Conservation (phyloP, 257 asterid species). For the Scutellaria barbata region DNA sequence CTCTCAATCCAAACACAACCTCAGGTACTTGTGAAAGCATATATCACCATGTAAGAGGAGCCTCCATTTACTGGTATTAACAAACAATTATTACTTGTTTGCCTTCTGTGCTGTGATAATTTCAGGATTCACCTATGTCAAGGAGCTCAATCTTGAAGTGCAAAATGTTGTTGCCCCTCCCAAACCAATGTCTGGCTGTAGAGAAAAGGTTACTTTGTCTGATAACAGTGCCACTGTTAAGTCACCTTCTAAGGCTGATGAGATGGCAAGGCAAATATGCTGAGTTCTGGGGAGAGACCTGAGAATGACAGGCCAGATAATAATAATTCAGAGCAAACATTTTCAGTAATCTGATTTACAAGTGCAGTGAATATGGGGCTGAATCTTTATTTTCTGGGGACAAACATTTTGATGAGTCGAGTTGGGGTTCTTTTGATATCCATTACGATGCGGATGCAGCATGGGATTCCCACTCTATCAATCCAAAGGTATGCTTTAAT, state of each 20-base stretch:
- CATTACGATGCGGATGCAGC: conserved; percentile 67
- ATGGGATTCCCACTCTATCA: conserved; percentile 59
- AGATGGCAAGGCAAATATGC: conserved; percentile 52
- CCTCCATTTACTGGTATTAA: conserved; percentile 12
- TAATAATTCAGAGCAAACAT: conserved; percentile 46
- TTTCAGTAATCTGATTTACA: conserved; percentile 21
- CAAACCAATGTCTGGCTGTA: conserved; percentile 63
- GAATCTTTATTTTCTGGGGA: conserved; percentile 60
- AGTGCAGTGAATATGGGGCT: conserved; percentile 67
- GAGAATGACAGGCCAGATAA: conserved; percentile 50
- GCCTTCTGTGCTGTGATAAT: conserved; percentile 27
- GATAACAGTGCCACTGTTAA: conserved; percentile 43
- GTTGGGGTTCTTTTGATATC: conserved; percentile 78
- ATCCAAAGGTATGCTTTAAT: conserved; percentile 56
- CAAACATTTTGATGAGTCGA: conserved; percentile 68
- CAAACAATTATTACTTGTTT: background rate
- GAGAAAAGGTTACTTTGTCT: conserved; percentile 58
- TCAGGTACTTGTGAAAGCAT: conserved; percentile 10
- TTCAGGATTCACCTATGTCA: conserved; percentile 74
- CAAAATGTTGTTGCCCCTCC: conserved; percentile 85
- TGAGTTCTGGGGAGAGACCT: conserved; percentile 42
- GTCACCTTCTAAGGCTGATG: conserved; percentile 56
- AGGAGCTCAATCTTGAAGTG: conserved; percentile 93
- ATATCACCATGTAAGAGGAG: background rate
- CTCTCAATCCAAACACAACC: background rate